Evolutionary conservation across 2,329 filamentous ascomycete genomes (phyloP).

Genomic region (Epichloe festucae): DNA sequence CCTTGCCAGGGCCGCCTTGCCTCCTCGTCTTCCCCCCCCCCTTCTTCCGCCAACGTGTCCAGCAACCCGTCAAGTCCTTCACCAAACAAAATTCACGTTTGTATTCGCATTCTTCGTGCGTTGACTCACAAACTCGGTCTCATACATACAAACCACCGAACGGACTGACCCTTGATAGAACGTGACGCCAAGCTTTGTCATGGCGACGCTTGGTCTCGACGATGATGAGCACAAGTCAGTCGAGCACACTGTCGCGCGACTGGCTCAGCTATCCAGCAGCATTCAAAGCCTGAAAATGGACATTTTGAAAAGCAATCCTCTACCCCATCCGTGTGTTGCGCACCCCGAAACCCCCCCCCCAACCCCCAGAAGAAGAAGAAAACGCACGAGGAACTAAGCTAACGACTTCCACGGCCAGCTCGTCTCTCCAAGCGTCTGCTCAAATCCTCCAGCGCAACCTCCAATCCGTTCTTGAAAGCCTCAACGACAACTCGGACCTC

Average conservation of each 20-base stretch:
- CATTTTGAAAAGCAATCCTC: slow-evolving; percentile 47
- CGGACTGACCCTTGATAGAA: not conserved
- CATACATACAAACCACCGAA: not conserved
- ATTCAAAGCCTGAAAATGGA: slow-evolving; percentile 50
- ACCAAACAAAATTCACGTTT: too few relatives aligned
- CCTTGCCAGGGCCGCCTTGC: too few relatives aligned
- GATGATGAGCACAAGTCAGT: slow-evolving; percentile 53
- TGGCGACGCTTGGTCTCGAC: slow-evolving; percentile 35
- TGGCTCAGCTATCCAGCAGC: slow-evolving; percentile 56
- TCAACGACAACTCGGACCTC: slow-evolving; percentile 52
- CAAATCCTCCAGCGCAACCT: slow-evolving; percentile 62
- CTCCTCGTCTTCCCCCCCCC: too few relatives aligned
- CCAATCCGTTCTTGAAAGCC: slow-evolving; percentile 49
- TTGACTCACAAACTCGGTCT: not conserved
- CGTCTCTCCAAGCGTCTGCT: slow-evolving; percentile 59
- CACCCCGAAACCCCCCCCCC: not conserved
- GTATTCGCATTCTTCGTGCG: not conserved
- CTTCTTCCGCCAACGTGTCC: too few relatives aligned
- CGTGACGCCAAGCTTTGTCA: slow-evolving; percentile 6
- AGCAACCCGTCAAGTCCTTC: too few relatives aligned
- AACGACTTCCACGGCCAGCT: slow-evolving; percentile 27
- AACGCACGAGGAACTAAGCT: not conserved
- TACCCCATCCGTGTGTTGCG: slow-evolving; percentile 49
- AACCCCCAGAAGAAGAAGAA: not conserved
- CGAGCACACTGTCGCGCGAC: slow-evolving; percentile 55